Evolutionary conservation across 768 basidiomycete genomes (phyloP).

Genomic region (Cyclocybe cylindracea): DNA sequence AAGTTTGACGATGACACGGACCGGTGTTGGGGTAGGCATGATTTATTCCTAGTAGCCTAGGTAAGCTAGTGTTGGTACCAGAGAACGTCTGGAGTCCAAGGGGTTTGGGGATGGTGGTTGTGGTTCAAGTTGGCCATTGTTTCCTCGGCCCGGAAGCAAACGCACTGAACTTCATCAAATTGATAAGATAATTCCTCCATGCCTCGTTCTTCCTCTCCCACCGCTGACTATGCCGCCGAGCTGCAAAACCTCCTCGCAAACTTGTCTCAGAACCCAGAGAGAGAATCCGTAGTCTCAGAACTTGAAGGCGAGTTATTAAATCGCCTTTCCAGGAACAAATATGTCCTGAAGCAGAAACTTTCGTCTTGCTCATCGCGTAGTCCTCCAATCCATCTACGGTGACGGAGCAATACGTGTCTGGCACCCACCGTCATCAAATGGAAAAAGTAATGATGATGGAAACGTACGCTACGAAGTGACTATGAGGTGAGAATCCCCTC

Average conservation of each 20-base stretch:
- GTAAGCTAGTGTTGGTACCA: no score
- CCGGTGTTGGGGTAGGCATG: constrained; percentile 35
- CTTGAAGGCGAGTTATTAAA: constrained; percentile 38
- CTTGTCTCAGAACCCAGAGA: constrained; percentile 35
- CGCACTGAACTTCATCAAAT: constrained; percentile 2
- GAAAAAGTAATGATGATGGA: constrained; percentile 23
- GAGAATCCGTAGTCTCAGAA: constrained; percentile 45
- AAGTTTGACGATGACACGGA: constrained; percentile 78
- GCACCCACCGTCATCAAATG: constrained; percentile 35
- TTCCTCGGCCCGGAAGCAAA: neutral
- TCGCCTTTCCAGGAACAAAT: constrained; percentile 1
- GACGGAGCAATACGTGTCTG: constrained; percentile 64
- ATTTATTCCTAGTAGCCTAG: no score
- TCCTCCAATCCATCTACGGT: constrained; percentile 84
- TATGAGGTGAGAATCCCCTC: constrained; percentile 52
- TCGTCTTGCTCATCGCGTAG: constrained; percentile 34
- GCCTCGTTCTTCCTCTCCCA: constrained; percentile 26
- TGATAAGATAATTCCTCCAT: constrained; percentile 24
- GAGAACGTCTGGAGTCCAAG: no score
- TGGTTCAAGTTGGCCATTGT: neutral
- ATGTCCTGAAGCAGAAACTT: constrained; percentile 1
- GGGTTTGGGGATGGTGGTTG: neutral
- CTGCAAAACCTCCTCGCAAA: constrained; percentile 34
- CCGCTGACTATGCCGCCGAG: constrained; percentile 26
- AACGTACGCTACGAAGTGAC: constrained; percentile 66